These are phyloP conservation scores for Claviceps spartinae DNA, from an alignment of 2,329 filamentous ascomycete genomes.

Conservation along the genomic window DNA sequence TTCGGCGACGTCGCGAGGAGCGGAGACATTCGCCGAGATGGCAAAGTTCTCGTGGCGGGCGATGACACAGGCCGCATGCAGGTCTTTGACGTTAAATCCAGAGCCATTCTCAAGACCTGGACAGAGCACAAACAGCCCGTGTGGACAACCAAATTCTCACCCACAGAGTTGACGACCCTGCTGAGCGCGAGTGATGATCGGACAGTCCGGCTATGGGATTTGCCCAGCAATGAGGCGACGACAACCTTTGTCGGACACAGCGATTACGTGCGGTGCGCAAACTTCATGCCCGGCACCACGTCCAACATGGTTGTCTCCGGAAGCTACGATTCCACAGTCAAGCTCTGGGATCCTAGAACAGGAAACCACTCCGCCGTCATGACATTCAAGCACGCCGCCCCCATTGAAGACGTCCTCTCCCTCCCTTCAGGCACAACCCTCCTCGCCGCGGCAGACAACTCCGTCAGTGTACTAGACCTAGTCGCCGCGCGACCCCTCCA, in stretches of 20 bases:
- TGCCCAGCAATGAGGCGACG: constrained; percentile 64
- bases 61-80: constrained; percentile 88
- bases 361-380: constrained; percentile 57
- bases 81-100: constrained; percentile 79
- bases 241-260: constrained; percentile 73
- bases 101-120: constrained; percentile 93
- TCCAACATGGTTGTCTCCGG: constrained; percentile 75
- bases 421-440: constrained; percentile 78
- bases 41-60: constrained; percentile 76
- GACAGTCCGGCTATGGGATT: constrained; percentile 87
- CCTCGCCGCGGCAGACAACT: constrained; percentile 70
- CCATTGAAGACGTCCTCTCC: constrained; percentile 78
- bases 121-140: constrained; percentile 86
- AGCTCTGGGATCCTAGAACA: constrained; percentile 80
- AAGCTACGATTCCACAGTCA: constrained; percentile 87
- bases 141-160: constrained; percentile 86
- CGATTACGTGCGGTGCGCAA: constrained; percentile 82
- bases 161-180: constrained; percentile 68
- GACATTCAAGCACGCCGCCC: constrained; percentile 87
- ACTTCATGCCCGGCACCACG: constrained; percentile 64
- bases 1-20: constrained; percentile 87
- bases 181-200: constrained; percentile 87
- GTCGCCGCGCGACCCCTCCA: constrained; percentile 80
- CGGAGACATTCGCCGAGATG: constrained; percentile 79
- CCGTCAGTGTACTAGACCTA: constrained; percentile 83